phyloP scores from a whole-genome alignment of 2,329 filamentous ascomycete genomes.

The Talaromyces sp. region DNA sequence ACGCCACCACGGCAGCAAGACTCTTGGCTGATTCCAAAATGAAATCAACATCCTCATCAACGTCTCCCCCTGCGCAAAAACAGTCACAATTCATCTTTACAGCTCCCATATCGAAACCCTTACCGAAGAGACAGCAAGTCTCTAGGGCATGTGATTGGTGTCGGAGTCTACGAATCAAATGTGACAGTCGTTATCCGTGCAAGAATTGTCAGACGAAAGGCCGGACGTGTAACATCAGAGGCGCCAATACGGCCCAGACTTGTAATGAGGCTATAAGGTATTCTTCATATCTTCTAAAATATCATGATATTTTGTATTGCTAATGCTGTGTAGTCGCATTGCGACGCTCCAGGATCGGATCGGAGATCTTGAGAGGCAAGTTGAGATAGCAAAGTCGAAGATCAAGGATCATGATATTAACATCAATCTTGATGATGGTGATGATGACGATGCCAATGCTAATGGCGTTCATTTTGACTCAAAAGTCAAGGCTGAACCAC shows the following conservation, averaged over 20 bases:
- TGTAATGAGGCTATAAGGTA: constrained; percentile 7
- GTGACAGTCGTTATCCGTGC: constrained; percentile 12
- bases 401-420: not conserved
- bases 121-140: constrained; percentile 11
- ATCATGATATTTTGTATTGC: not conserved
- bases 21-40: not conserved
- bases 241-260: not conserved
- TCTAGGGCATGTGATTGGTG: constrained; percentile 12
- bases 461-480: not conserved
- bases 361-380: constrained; percentile 7
- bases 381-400: not conserved
- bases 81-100: constrained; percentile 5
- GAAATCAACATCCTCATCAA: not conserved
- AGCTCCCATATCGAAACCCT: not conserved
- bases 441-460: not conserved
- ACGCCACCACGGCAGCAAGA: not conserved
- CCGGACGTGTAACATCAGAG: constrained; percentile 5
- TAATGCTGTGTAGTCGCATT: constrained; percentile 5
- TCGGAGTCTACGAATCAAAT: constrained; percentile 10
- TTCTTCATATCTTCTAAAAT: not conserved
- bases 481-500: not conserved
- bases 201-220: constrained; percentile 9
- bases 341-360: constrained; percentile 7
- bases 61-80: not conserved
- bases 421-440: no score